Evolutionary conservation across 2,329 filamentous ascomycete species (phyloP).

Genomic region (Cryoendolithus antarcticus): DNA sequence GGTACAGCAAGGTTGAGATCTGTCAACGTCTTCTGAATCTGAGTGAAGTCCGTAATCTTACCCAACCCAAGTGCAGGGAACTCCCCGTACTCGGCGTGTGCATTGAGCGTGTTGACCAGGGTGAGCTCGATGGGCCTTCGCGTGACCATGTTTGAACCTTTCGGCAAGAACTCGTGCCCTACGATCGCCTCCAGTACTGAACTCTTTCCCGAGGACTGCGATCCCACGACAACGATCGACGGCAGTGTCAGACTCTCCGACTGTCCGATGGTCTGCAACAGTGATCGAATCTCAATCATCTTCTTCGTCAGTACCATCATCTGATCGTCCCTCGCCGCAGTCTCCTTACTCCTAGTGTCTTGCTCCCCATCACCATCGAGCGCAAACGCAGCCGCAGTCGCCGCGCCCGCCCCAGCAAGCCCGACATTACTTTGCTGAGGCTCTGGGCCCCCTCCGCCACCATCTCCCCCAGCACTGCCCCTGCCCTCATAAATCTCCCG

Average conservation of each 20-base stretch:
- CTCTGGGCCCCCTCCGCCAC: conserved; percentile 25
- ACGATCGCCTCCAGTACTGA: conserved; percentile 95
- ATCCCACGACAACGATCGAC: conserved; percentile 98
- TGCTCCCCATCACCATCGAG: conserved; percentile 57
- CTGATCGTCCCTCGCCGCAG: conserved; percentile 77
- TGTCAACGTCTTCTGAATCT: conserved; percentile 85
- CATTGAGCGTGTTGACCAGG: conserved; percentile 83
- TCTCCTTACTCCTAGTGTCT: conserved; percentile 47
- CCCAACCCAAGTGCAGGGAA: conserved; percentile 85
- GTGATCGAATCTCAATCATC: conserved; percentile 96
- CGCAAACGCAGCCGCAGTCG: conserved; percentile 66
- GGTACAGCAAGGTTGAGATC: conserved; percentile 91
- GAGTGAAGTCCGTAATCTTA: conserved; percentile 81
- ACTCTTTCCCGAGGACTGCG: conserved; percentile 95
- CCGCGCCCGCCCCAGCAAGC: conserved; percentile 53
- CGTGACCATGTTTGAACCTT: conserved; percentile 98
- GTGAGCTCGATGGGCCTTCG: conserved; percentile 91
- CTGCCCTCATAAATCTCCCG: conserved; percentile 45
- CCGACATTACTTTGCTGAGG: conserved; percentile 31
- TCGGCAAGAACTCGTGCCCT: conserved; percentile 92
- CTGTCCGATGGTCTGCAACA: conserved; percentile 84
- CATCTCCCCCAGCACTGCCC: conserved; percentile 17
- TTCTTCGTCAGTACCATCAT: conserved; percentile 99
- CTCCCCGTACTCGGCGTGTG: conserved; percentile 82
- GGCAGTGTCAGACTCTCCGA: conserved; percentile 78